Percentiles rank a stretch among this genome's conserved stretches.
Evolutionary conservation across 1,284 basidiomycete species (phyloP).

Genomic region (Austropuccinia psidii): DNA sequence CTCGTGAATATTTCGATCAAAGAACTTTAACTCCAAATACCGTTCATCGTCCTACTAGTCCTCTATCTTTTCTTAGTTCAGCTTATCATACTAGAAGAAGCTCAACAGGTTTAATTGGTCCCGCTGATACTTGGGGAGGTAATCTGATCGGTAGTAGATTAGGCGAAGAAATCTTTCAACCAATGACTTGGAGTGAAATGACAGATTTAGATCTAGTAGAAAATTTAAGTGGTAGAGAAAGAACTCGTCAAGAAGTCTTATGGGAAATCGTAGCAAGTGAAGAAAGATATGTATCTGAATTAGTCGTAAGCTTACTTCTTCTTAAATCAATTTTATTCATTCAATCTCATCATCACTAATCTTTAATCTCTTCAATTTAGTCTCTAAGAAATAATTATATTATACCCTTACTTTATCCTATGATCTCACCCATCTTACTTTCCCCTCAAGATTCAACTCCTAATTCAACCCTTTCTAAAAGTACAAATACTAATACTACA

Average conservation of each 20-base stretch:
- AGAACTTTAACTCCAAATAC: slow-evolving; percentile 6
- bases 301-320: slow-evolving; percentile 18
- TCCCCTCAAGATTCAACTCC: slow-evolving; percentile 55
- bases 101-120: slow-evolving; percentile 16
- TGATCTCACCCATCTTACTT: slow-evolving; percentile 51
- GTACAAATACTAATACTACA: slow-evolving; percentile 41
- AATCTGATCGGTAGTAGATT: slow-evolving; percentile 33
- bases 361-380: not conserved
- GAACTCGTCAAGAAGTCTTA: slow-evolving; percentile 90
- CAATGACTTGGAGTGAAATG: slow-evolving; percentile 87
- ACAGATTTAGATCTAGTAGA: slow-evolving; percentile 89
- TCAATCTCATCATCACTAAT: not conserved
- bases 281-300: slow-evolving; percentile 62
- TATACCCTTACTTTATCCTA: slow-evolving; percentile 75
- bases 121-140: slow-evolving; percentile 35
- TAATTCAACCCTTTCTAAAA: slow-evolving; percentile 41
- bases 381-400: slow-evolving; percentile 65
- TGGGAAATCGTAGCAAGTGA: slow-evolving; percentile 95
- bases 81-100: not conserved
- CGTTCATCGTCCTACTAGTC: slow-evolving; percentile 2
- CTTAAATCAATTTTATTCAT: not conserved
- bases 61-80: slow-evolving; percentile 19
- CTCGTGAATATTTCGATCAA: slow-evolving; percentile 8
- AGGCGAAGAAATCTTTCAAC: slow-evolving; percentile 56
- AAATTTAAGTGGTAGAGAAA: slow-evolving; percentile 82